phyloP scores from a whole-genome alignment of 441 rosid species.

The Theobroma grandiflorum region DNA sequence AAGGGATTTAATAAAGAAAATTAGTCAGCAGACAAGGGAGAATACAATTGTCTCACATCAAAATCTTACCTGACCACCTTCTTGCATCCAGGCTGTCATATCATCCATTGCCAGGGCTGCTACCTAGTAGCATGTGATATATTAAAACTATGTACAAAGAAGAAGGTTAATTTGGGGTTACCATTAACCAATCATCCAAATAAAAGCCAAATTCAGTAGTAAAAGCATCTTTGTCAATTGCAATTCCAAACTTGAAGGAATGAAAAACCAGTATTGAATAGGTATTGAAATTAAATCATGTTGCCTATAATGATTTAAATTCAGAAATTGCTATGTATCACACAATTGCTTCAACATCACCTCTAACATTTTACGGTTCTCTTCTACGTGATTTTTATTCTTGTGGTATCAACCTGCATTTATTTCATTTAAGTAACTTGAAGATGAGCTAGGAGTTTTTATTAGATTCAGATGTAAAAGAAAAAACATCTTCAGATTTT shows the following conservation, averaged over 20 bases:
- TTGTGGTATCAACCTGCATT: not conserved
- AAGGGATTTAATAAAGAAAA: slow-evolving; percentile 33
- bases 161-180: slow-evolving; percentile 59
- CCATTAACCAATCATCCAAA: slow-evolving; percentile 39
- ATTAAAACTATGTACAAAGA: slow-evolving; percentile 84
- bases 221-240: slow-evolving; percentile 25
- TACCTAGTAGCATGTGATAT: slow-evolving; percentile 92
- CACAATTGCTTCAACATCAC: slow-evolving; percentile 7
- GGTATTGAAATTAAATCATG: not conserved
- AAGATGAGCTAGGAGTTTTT: not conserved
- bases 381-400: not conserved
- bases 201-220: slow-evolving; percentile 25
- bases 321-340: slow-evolving; percentile 7
- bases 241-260: not conserved
- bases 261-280: not conserved
- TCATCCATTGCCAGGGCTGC: slow-evolving; percentile 99
- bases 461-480: not conserved
- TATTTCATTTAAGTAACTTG: slow-evolving; percentile 15
- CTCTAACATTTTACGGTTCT: not conserved
- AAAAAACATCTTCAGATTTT: not conserved
- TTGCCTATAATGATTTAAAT: not conserved
- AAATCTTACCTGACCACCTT: slow-evolving; percentile 96
- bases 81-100: slow-evolving; percentile 99
- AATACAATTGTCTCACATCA: slow-evolving; percentile 19
- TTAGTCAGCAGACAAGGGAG: slow-evolving; percentile 33